Percentiles rank a stretch among this genome's conserved stretches.
These are phyloP conservation scores for Pestalotiopsis sp. DNA, from an alignment of 2,329 filamentous ascomycete genomes.

Conservation along the genomic window DNA sequence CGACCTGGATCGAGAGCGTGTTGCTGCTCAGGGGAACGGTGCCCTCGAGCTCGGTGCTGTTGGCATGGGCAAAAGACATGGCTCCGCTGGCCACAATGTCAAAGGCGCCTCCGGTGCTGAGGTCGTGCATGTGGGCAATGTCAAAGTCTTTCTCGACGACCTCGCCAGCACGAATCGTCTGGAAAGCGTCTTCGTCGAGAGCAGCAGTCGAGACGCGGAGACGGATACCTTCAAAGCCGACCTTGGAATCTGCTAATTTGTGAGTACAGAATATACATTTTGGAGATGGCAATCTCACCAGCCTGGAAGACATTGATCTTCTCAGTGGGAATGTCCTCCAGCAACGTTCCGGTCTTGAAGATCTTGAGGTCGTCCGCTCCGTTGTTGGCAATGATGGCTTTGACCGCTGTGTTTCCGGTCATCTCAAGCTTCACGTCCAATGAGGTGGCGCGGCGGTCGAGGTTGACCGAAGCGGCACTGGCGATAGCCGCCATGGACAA, in stretches of 20 bases:
- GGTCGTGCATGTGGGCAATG: constrained; percentile 14
- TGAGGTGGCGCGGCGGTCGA: constrained; percentile 38
- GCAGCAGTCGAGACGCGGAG: constrained; percentile 9
- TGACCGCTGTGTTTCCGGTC: constrained; percentile 50
- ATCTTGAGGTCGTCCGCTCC: constrained; percentile 47
- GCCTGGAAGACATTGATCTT: constrained; percentile 48
- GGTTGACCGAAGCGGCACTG: constrained; percentile 26
- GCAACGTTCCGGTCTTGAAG: constrained; percentile 51
- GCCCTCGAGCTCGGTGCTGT: background rate
- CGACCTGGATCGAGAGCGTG: background rate
- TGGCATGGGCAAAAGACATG: background rate
- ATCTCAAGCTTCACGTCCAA: constrained; percentile 43
- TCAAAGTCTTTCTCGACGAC: constrained; percentile 12
- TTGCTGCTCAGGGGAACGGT: background rate
- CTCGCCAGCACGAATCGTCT: constrained; percentile 12
- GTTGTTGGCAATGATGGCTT: constrained; percentile 51
- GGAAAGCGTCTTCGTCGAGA: constrained; percentile 14
- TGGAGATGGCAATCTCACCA: constrained; percentile 28
- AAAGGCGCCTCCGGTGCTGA: constrained; percentile 15
- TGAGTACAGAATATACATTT: background rate
- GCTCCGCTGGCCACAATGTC: constrained; percentile 11
- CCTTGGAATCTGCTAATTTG: constrained; percentile 2
- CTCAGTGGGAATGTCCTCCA: constrained; percentile 49
- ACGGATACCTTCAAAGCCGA: constrained; percentile 13
- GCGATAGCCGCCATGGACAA: constrained; percentile 32